Conservation (phyloP, 73 alveolate genomes). For the Uronychia setigera region DNA sequence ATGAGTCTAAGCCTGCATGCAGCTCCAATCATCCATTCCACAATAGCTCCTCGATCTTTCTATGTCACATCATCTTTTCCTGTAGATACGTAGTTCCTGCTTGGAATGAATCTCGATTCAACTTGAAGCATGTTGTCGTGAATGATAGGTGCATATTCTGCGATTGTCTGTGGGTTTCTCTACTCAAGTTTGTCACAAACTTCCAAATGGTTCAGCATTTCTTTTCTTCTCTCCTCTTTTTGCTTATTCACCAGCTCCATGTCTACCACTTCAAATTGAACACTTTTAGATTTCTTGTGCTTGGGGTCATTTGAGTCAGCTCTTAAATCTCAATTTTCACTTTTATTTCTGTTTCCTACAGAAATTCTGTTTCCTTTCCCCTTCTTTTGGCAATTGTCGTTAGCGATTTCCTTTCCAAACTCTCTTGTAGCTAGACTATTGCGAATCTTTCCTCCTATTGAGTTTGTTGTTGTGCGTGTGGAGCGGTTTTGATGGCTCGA, state of each 20-base stretch:
- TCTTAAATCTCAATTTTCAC: neutral
- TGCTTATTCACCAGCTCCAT: neutral
- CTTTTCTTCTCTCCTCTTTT: neutral
- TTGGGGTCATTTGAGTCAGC: neutral
- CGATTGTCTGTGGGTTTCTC: conserved; percentile 23
- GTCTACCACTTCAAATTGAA: neutral
- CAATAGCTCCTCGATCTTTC: conserved; percentile 62
- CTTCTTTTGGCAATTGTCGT: neutral
- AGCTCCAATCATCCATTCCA: conserved; percentile 89
- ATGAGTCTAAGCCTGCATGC: conserved; percentile 82
- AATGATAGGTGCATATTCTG: conserved; percentile 47
- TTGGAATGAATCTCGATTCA: conserved; percentile 19
- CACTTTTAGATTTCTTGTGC: neutral
- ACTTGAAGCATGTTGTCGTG: conserved; percentile 19
- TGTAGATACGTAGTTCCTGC: conserved; percentile 17
- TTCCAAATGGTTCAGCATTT: neutral
- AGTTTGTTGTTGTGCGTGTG: neutral
- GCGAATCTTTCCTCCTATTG: neutral
- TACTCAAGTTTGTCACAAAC: neutral
- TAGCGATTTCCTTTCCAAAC: neutral
- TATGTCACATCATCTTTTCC: conserved; percentile 53
- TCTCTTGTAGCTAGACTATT: neutral
- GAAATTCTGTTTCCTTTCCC: neutral
- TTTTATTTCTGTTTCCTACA: neutral
- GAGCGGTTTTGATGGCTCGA: conserved; percentile 1